Percentiles rank a stretch among this genome's conserved stretches.
Conservation (phyloP, 176 grass and related monocot genomes). For the Oryza glaberrima region DNA sequence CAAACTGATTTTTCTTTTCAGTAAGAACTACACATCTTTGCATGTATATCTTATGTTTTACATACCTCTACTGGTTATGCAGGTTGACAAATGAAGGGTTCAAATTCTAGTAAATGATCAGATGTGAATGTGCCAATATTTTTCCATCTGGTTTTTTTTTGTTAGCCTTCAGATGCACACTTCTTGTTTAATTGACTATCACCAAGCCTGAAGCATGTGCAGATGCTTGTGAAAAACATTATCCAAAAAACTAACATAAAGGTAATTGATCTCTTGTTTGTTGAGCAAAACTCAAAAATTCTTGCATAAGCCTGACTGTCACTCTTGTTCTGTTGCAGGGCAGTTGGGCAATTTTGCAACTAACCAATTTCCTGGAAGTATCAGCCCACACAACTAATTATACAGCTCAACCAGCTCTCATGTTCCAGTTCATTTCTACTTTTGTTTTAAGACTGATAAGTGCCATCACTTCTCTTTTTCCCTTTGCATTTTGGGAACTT, state of each 20-base stretch:
- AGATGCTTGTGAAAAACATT: conserved; percentile 7
- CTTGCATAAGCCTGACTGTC: conserved; percentile 8
- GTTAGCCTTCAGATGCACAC: conserved; percentile 12
- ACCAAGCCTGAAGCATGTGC: conserved; percentile 12
- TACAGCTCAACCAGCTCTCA: conserved; percentile 28
- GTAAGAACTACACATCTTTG: conserved; percentile 1
- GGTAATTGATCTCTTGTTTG: conserved; percentile 39
- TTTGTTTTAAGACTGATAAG: conserved; percentile 9
- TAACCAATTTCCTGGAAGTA: conserved; percentile 47
- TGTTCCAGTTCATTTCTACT: not conserved
- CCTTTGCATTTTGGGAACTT: conserved; percentile 14
- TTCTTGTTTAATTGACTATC: conserved; percentile 5
- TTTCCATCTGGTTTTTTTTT: conserved; percentile 37
- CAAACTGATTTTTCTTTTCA: not conserved
- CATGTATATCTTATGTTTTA: conserved; percentile 32
- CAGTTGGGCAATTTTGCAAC: conserved; percentile 59
- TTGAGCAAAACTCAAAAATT: not conserved
- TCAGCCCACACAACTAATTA: conserved; percentile 37
- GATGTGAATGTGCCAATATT: conserved; percentile 38
- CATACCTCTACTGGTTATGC: not conserved
- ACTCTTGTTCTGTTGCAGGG: conserved; percentile 45
- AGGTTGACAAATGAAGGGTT: not conserved
- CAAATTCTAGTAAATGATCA: conserved; percentile 31
- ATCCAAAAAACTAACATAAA: conserved; percentile 52
- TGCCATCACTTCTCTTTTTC: conserved; percentile 9